Percentiles rank a stretch among this genome's conserved stretches.
Conservation (phyloP, 148 eudicot genomes). For the Selenicereus undatus region DNA sequence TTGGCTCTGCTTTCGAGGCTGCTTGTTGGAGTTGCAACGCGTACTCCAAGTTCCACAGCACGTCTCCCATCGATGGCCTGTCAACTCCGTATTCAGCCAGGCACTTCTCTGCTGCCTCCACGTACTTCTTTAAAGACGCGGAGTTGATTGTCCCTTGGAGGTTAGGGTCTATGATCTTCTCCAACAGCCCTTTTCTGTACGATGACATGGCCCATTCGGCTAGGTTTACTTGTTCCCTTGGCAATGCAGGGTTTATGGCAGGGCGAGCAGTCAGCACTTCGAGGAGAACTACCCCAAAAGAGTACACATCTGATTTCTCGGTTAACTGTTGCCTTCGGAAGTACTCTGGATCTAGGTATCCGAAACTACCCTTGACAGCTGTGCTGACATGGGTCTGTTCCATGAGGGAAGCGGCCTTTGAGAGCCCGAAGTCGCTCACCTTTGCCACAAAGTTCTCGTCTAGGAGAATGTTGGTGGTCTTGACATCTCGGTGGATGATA, state of each 20-base stretch:
- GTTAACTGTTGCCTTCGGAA: slow-evolving; percentile 61
- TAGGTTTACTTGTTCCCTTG: slow-evolving; percentile 57
- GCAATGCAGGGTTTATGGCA: slow-evolving; percentile 55
- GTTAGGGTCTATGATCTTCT: slow-evolving; percentile 47
- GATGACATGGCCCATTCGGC: slow-evolving; percentile 65
- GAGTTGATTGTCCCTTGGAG: slow-evolving; percentile 39
- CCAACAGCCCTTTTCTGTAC: slow-evolving; percentile 44
- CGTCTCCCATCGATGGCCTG: slow-evolving; percentile 72
- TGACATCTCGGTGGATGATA: slow-evolving; percentile 63
- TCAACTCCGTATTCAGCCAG: slow-evolving; percentile 60
- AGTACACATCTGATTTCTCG: slow-evolving; percentile 63
- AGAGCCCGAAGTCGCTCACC: slow-evolving; percentile 62
- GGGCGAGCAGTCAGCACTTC: slow-evolving; percentile 58
- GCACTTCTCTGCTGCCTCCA: slow-evolving; percentile 68
- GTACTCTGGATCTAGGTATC: slow-evolving; percentile 66
- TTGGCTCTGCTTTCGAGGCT: slow-evolving; percentile 28
- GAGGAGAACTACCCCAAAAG: slow-evolving; percentile 60
- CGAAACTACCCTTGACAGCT: slow-evolving; percentile 61
- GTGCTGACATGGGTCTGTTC: slow-evolving; percentile 72
- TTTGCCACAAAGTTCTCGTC: slow-evolving; percentile 60
- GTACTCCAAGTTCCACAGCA: slow-evolving; percentile 63
- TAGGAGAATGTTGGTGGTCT: slow-evolving; percentile 60
- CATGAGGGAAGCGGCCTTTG: slow-evolving; percentile 48
- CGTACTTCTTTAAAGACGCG: slow-evolving; percentile 42
- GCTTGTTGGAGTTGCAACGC: slow-evolving; percentile 64